Evolutionary conservation across 495 filamentous ascomycete genomes (phyloP).

Genomic region (Trichoderma reesei): DNA sequence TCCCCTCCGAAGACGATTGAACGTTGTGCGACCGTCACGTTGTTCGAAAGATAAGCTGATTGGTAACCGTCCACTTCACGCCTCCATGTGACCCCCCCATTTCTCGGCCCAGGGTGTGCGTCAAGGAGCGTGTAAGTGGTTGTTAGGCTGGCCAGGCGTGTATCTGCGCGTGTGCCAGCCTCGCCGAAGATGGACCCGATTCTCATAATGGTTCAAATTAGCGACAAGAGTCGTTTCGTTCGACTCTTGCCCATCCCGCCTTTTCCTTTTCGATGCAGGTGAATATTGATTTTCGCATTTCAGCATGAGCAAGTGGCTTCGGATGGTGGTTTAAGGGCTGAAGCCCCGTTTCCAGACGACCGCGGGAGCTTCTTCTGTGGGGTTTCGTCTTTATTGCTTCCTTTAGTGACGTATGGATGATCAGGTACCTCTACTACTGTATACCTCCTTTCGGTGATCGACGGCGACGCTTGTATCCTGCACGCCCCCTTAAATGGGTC

Average conservation of each 20-base stretch:
- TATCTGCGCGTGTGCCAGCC: not conserved
- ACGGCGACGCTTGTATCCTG: not conserved
- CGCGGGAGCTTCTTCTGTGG: not conserved
- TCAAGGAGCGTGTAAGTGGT: not conserved
- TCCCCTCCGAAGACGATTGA: not conserved
- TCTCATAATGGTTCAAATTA: not conserved
- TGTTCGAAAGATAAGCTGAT: slow-evolving; percentile 5
- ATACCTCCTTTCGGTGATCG: not conserved
- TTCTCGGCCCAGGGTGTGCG: not conserved
- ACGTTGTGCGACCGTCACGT: slow-evolving; percentile 10
- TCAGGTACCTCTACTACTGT: not conserved
- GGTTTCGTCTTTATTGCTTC: not conserved
- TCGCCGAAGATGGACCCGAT: not conserved
- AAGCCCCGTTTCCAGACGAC: not conserved
- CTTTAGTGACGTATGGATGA: not conserved
- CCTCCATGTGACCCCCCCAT: slow-evolving; percentile 5
- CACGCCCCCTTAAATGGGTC: slow-evolving; percentile 1
- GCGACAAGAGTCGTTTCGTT: not conserved
- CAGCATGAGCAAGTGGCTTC: not conserved
- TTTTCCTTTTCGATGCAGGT: not conserved
- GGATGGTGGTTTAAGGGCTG: not conserved
- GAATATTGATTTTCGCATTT: not conserved
- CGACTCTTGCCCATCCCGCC: not conserved
- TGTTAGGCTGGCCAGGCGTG: not conserved
- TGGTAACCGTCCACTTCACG: not conserved